Percentiles rank a stretch among this genome's conserved stretches.
These are phyloP conservation scores for Aspergillus sp. DNA, from an alignment of 2,329 filamentous ascomycete genomes.

Conservation along the genomic window DNA sequence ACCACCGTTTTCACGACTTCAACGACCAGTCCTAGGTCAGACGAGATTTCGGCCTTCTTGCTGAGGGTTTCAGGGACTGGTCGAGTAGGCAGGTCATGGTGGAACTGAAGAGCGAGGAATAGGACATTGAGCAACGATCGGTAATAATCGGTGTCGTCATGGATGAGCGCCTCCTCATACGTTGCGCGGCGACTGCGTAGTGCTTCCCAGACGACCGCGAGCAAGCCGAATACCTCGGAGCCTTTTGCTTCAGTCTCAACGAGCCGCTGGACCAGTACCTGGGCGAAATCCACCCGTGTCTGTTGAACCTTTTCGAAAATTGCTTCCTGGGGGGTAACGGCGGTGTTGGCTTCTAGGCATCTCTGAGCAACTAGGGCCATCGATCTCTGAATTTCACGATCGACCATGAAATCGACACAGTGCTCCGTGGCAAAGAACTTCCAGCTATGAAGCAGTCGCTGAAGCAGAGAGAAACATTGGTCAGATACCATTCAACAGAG, in stretches of 20 bases:
- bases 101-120: slow-evolving; percentile 71
- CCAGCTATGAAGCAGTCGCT: slow-evolving; percentile 85
- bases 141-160: slow-evolving; percentile 68
- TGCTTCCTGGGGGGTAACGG: slow-evolving; percentile 68
- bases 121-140: slow-evolving; percentile 80
- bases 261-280: slow-evolving; percentile 78
- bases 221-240: slow-evolving; percentile 53
- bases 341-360: slow-evolving; percentile 76
- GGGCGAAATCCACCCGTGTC: slow-evolving; percentile 73
- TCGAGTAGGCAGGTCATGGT: slow-evolving; percentile 36
- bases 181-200: slow-evolving; percentile 55
- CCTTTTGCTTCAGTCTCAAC: slow-evolving; percentile 56
- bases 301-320: slow-evolving; percentile 80
- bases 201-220: slow-evolving; percentile 61
- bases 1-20: slow-evolving; percentile 80
- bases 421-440: slow-evolving; percentile 84
- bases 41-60: slow-evolving; percentile 39
- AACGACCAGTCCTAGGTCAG: slow-evolving; percentile 61
- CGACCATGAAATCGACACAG: slow-evolving; percentile 60
- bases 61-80: slow-evolving; percentile 34
- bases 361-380: slow-evolving; percentile 74
- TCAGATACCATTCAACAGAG: slow-evolving; percentile 24
- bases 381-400: slow-evolving; percentile 61
- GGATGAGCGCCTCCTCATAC: slow-evolving; percentile 60
- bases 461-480: slow-evolving; percentile 11